Conservation (phyloP, 2,329 filamentous ascomycete species). For the Trichothecium sympodiale region DNA sequence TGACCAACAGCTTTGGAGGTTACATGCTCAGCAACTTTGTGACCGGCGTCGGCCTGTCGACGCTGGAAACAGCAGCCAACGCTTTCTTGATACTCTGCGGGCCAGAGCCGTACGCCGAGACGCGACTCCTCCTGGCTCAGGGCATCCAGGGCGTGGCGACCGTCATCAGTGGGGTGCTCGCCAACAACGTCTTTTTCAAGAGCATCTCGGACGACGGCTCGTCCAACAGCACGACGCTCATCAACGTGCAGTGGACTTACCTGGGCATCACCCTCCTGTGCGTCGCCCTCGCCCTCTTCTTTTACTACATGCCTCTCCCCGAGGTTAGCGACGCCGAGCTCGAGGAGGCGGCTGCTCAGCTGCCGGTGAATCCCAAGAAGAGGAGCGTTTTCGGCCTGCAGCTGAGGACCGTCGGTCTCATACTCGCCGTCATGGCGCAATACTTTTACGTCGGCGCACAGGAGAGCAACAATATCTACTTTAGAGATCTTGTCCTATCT, state of each 20-base stretch:
- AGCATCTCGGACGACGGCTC: conserved; percentile 30
- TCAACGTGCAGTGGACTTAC: conserved; percentile 77
- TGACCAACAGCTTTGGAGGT: conserved; percentile 63
- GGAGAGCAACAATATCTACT: conserved; percentile 51
- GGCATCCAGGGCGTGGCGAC: conserved; percentile 66
- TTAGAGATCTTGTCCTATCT: conserved; percentile 37
- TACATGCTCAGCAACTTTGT: conserved; percentile 68
- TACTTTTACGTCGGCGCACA: conserved; percentile 73
- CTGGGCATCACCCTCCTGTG: conserved; percentile 69
- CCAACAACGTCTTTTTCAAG: conserved; percentile 63
- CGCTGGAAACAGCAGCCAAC: conserved; percentile 73
- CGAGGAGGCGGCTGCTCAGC: conserved; percentile 31
- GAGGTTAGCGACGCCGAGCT: conserved; percentile 48
- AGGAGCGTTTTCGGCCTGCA: conserved; percentile 35
- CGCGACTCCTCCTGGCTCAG: conserved; percentile 65
- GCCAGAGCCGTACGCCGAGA: conserved; percentile 60
- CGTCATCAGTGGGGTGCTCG: conserved; percentile 60
- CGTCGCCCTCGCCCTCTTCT: conserved; percentile 56
- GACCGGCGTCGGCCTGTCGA: conserved; percentile 64
- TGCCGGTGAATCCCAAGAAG: conserved; percentile 37
- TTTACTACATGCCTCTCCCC: conserved; percentile 57
- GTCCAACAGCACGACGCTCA: conserved; percentile 35
- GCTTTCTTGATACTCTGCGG: conserved; percentile 64
- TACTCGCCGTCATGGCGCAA: conserved; percentile 63
- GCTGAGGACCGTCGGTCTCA: conserved; percentile 45